Conservation (phyloP, 192 early-diverging fungal genomes). For the Rhizophagus clarus region DNA sequence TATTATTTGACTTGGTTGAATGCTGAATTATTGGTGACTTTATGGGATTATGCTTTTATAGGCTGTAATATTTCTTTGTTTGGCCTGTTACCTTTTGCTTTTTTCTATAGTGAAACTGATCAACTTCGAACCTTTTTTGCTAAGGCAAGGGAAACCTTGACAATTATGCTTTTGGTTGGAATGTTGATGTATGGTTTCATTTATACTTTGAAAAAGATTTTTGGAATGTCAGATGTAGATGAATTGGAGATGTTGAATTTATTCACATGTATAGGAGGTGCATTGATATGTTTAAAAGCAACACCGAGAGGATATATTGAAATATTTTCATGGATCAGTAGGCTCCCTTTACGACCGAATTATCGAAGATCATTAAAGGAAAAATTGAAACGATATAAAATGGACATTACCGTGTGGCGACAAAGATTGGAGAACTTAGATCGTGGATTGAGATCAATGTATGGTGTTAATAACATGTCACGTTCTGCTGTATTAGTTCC, state of each 20-base stretch:
- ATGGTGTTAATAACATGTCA: conserved; percentile 2
- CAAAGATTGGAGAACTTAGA: conserved; percentile 21
- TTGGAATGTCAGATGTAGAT: conserved; percentile 4
- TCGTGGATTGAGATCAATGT: neutral
- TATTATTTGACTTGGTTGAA: conserved; percentile 33
- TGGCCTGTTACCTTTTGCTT: conserved; percentile 29
- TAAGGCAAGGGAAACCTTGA: conserved; percentile 25
- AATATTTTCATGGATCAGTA: conserved; percentile 25
- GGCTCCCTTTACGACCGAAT: conserved; percentile 22
- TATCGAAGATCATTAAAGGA: conserved; percentile 24
- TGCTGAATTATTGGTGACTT: conserved; percentile 19
- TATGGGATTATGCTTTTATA: conserved; percentile 33
- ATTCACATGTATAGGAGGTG: conserved; percentile 25
- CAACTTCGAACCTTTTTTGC: conserved; percentile 22
- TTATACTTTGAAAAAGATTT: conserved; percentile 23
- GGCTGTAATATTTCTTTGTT: conserved; percentile 33
- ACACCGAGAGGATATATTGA: conserved; percentile 21
- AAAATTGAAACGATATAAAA: conserved; percentile 3
- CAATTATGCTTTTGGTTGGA: conserved; percentile 25
- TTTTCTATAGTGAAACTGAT: conserved; percentile 33
- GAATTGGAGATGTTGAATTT: conserved; percentile 27
- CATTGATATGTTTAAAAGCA: conserved; percentile 22
- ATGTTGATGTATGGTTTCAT: conserved; percentile 27
- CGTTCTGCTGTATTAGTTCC: neutral
- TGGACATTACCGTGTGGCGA: conserved; percentile 7